These are phyloP conservation scores for Neurospora sp. DNA, from an alignment of 495 filamentous ascomycete genomes.

Conservation along the genomic window DNA sequence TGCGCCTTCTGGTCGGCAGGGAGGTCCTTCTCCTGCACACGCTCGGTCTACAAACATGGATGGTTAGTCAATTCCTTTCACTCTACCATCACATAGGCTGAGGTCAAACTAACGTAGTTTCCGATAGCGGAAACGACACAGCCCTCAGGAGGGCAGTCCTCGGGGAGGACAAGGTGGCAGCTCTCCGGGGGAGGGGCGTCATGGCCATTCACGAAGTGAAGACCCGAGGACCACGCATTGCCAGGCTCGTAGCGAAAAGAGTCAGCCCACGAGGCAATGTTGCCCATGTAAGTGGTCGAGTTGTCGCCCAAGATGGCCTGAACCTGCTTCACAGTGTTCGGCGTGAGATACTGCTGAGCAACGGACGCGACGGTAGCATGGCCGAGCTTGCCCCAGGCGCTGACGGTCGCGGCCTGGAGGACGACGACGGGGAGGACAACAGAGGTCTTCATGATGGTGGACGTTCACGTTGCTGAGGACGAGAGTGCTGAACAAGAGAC, in stretches of 20 bases:
- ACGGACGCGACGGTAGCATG: constrained; percentile 49
- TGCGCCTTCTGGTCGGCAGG: not conserved
- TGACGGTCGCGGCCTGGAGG: not conserved
- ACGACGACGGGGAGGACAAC: not conserved
- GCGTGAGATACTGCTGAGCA: constrained; percentile 41
- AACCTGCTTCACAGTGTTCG: constrained; percentile 35
- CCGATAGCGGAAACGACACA: constrained; percentile 53
- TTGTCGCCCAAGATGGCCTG: constrained; percentile 39
- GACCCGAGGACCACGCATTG: constrained; percentile 42
- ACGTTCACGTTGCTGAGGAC: not conserved
- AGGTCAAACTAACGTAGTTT: constrained; percentile 40
- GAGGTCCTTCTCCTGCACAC: constrained; percentile 11
- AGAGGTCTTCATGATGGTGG: not conserved
- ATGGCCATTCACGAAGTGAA: constrained; percentile 56
- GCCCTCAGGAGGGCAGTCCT: constrained; percentile 49
- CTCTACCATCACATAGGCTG: not conserved
- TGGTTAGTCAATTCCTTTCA: not conserved
- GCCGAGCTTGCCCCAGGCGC: constrained; percentile 48
- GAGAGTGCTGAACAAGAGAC: not conserved
- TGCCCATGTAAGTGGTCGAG: constrained; percentile 45
- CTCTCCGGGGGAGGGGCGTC: constrained; percentile 46
- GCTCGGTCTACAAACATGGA: constrained; percentile 8
- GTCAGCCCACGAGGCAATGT: constrained; percentile 55
- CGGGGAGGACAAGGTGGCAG: constrained; percentile 46
- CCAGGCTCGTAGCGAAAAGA: constrained; percentile 43